A percentile compares a stretch with the other conserved stretches of the same genome.
Conservation (phyloP, 352 stramenopile genomes). For the Globisporangium viniferum region DNA sequence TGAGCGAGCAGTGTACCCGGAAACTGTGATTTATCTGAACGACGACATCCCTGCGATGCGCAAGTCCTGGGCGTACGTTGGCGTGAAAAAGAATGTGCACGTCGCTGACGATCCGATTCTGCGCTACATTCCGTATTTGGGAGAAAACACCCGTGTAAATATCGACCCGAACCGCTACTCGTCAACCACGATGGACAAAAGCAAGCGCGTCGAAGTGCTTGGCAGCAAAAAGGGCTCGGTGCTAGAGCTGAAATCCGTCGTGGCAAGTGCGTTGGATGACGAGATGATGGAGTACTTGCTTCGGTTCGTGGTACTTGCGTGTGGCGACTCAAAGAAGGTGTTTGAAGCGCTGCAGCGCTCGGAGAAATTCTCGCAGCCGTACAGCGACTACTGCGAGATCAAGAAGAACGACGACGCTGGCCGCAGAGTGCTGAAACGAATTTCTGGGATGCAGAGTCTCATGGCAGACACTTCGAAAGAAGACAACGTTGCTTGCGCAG, state of each 20-base stretch:
- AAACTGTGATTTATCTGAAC: constrained; percentile 51
- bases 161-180: constrained; percentile 64
- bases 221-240: constrained; percentile 24
- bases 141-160: constrained; percentile 53
- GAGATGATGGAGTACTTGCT: constrained; percentile 63
- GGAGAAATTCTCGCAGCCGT: constrained; percentile 30
- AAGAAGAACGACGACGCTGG: constrained; percentile 32
- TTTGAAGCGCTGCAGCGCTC: constrained; percentile 38
- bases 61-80: constrained; percentile 62
- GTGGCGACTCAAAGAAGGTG: constrained; percentile 40
- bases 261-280: constrained; percentile 40
- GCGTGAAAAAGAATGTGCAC: constrained; percentile 66
- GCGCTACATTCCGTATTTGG: constrained; percentile 88
- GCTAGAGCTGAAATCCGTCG: constrained; percentile 32
- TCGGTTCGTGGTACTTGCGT: constrained; percentile 44
- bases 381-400: constrained; percentile 47
- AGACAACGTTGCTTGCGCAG: not conserved
- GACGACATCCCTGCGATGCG: constrained; percentile 44
- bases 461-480: constrained; percentile 7
- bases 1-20: constrained; percentile 27
- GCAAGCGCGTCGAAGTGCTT: constrained; percentile 36
- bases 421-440: constrained; percentile 16
- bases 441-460: constrained; percentile 27
- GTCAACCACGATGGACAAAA: constrained; percentile 59
- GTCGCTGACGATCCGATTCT: constrained; percentile 85